phyloP scores from a whole-genome alignment of 2,329 filamentous ascomycete genomes.

The Plenodomus lindquistii region DNA sequence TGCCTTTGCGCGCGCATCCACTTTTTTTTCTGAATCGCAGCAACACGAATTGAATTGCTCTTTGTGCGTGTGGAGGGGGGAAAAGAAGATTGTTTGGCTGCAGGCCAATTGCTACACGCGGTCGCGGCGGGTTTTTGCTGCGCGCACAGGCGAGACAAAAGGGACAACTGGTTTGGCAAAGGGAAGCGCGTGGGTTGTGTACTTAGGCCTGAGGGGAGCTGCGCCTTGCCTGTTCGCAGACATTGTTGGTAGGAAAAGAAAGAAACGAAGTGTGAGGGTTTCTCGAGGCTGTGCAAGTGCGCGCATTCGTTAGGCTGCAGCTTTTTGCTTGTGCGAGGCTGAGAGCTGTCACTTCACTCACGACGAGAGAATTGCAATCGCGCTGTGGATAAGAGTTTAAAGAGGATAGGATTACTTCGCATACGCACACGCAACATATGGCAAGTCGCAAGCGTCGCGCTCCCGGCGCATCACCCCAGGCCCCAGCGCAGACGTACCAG shows the following conservation, averaged over 20 bases:
- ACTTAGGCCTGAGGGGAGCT: background rate
- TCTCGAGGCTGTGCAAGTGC: too few relatives aligned
- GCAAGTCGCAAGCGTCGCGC: constrained; percentile 70
- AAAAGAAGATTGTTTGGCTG: too few relatives aligned
- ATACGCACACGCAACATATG: constrained; percentile 20
- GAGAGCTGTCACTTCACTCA: background rate
- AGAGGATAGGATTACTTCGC: too few relatives aligned
- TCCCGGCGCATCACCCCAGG: constrained; percentile 69
- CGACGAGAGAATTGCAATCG: background rate
- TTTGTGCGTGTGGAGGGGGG: too few relatives aligned
- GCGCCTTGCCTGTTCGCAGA: background rate
- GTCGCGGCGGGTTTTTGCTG: too few relatives aligned
- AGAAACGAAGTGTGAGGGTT: too few relatives aligned
- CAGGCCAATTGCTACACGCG: too few relatives aligned
- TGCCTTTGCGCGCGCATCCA: background rate
- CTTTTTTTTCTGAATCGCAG: too few relatives aligned
- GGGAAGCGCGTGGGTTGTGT: background rate
- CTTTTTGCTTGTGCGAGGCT: background rate
- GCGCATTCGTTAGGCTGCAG: too few relatives aligned
- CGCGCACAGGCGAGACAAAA: too few relatives aligned
- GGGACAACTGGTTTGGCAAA: background rate
- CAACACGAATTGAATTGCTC: too few relatives aligned
- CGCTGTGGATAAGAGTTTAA: too few relatives aligned
- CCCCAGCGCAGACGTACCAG: constrained; percentile 56
- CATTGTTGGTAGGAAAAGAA: background rate